These are phyloP conservation scores for Dactylonectria macrodidyma DNA, from an alignment of 2,329 filamentous ascomycete species.

Conservation along the genomic window DNA sequence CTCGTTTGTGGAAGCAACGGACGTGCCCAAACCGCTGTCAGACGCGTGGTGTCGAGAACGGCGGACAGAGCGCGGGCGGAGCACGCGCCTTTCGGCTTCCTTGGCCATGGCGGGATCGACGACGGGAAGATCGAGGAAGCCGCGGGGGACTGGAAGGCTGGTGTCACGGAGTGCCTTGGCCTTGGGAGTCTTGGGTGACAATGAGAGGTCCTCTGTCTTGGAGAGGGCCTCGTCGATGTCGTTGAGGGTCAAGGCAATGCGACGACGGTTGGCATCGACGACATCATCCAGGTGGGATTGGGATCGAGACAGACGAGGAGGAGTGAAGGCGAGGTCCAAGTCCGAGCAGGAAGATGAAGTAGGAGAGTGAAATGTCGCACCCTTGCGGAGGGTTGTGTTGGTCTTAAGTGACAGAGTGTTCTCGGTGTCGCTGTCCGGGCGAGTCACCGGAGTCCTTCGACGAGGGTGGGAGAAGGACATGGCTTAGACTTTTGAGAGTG, in stretches of 20 bases:
- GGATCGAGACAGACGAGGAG: conserved; percentile 74
- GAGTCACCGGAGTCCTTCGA: conserved; percentile 62
- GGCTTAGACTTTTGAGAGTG: conserved; percentile 56
- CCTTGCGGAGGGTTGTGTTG: conserved; percentile 73
- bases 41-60: conserved; percentile 78
- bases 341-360: conserved; percentile 58
- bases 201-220: conserved; percentile 58
- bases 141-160: conserved; percentile 72
- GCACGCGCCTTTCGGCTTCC: conserved; percentile 63
- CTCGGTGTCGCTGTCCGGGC: conserved; percentile 52
- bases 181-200: conserved; percentile 54
- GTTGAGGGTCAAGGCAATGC: conserved; percentile 76
- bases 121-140: conserved; percentile 71
- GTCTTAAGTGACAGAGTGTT: conserved; percentile 54
- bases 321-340: conserved; percentile 60
- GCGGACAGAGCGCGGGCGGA: conserved; percentile 70
- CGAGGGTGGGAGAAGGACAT: conserved; percentile 66
- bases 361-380: conserved; percentile 76
- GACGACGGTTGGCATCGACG: conserved; percentile 77
- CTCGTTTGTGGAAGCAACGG: conserved; percentile 75
- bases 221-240: conserved; percentile 75
- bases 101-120: conserved; percentile 64
- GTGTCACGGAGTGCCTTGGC: conserved; percentile 64
- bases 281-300: conserved; percentile 81
- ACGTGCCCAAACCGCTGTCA: conserved; percentile 91